phyloP scores from a whole-genome alignment of 495 filamentous ascomycete species.

The Astrocystis sublimbata region DNA sequence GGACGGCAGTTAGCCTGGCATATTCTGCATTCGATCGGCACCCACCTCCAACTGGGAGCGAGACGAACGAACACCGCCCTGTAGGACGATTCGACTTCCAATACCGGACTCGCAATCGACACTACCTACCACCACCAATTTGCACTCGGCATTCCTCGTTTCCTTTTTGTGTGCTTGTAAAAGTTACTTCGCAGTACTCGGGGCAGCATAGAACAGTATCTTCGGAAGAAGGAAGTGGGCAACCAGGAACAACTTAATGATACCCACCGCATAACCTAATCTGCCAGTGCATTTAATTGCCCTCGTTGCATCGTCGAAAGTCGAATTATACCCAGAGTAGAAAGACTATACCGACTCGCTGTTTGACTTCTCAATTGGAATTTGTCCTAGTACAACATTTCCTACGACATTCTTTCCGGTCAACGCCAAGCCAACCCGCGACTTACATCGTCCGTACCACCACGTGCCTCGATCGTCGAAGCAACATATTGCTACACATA shows the following conservation, averaged over 20 bases:
- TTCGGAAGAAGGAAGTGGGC: constrained; percentile 1
- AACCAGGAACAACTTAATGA: background rate
- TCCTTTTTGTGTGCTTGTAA: background rate
- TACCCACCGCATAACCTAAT: constrained; percentile 6
- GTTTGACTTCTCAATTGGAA: background rate
- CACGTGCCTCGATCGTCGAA: background rate
- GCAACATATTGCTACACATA: background rate
- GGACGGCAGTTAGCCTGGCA: background rate
- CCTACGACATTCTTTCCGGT: constrained; percentile 10
- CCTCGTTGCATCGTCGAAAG: background rate
- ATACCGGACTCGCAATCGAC: constrained; percentile 9
- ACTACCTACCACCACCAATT: background rate
- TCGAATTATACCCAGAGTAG: background rate
- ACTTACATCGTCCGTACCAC: constrained; percentile 5
- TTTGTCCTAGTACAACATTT: constrained; percentile 1
- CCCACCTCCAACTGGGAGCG: too few species aligned
- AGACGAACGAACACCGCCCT: background rate
- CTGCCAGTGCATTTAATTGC: background rate
- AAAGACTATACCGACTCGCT: background rate
- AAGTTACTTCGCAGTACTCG: background rate
- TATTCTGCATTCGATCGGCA: background rate
- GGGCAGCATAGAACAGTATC: background rate
- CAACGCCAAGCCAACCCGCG: background rate
- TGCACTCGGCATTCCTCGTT: background rate
- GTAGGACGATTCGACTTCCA: constrained; percentile 10